These are phyloP conservation scores for Colletotrichum sansevieriae DNA, from an alignment of 2,329 filamentous ascomycete species.

Conservation along the genomic window DNA sequence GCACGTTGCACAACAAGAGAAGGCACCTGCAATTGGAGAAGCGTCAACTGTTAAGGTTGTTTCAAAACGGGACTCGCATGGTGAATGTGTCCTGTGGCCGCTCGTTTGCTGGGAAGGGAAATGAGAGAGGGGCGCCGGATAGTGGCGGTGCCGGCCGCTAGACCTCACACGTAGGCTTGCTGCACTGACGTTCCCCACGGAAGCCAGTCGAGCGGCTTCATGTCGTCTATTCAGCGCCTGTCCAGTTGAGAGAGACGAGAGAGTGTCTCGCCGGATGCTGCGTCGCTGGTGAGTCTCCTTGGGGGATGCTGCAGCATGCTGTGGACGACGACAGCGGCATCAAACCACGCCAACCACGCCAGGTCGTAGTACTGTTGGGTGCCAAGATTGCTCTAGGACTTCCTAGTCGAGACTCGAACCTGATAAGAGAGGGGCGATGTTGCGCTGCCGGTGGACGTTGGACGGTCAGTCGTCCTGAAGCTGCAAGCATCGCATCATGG, in stretches of 20 bases:
- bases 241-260: not conserved
- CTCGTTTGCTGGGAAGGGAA: slow-evolving; percentile 25
- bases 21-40: slow-evolving; percentile 22
- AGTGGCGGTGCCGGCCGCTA: slow-evolving; percentile 32
- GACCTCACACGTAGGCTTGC: slow-evolving; percentile 21
- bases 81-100: slow-evolving; percentile 30
- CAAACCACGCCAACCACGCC: slow-evolving; percentile 12
- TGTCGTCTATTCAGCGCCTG: slow-evolving; percentile 2
- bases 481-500: slow-evolving; percentile 34
- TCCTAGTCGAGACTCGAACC: slow-evolving; percentile 17
- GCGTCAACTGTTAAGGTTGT: slow-evolving; percentile 38
- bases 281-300: slow-evolving; percentile 9
- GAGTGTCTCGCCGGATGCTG: slow-evolving; percentile 5
- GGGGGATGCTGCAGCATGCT: slow-evolving; percentile 4
- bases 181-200: slow-evolving; percentile 12
- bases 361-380: slow-evolving; percentile 11
- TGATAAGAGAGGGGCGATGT: slow-evolving; percentile 40
- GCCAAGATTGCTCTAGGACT: slow-evolving; percentile 17
- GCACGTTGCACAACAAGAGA: slow-evolving; percentile 7
- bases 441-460: slow-evolving; percentile 34
- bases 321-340: slow-evolving; percentile 1
- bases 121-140: slow-evolving; percentile 33
- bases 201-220: slow-evolving; percentile 8
- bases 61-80: slow-evolving; percentile 37
- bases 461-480: slow-evolving; percentile 26